These are phyloP conservation scores for Sideroxylon spinosum DNA, from an alignment of 179 eudicot species.

Conservation along the genomic window DNA sequence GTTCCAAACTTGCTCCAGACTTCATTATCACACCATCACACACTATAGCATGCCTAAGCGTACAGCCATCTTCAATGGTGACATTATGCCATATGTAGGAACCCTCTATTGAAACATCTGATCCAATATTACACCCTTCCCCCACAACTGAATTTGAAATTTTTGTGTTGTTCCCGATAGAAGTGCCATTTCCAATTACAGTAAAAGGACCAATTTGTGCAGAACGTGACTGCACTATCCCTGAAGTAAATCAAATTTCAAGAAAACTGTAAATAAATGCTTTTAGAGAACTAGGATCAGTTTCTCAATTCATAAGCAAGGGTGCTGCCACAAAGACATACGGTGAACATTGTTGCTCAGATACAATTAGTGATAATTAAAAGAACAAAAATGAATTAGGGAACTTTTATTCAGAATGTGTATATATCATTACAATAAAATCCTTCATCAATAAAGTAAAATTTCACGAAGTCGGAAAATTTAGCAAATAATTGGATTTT, in stretches of 20 bases:
- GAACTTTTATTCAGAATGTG: not conserved
- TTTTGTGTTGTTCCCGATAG: constrained; percentile 54
- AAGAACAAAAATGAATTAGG: not conserved
- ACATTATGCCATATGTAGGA: constrained; percentile 84
- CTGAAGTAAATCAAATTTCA: constrained; percentile 31
- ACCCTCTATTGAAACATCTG: constrained; percentile 80
- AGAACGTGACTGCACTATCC: constrained; percentile 53
- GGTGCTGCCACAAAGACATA: not conserved
- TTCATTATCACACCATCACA: constrained; percentile 84
- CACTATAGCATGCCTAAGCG: constrained; percentile 69
- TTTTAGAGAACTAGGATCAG: not conserved
- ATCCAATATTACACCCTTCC: constrained; percentile 78
- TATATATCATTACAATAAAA: not conserved
- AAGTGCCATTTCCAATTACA: constrained; percentile 69
- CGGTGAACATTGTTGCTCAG: constrained; percentile 8
- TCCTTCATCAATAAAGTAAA: not conserved
- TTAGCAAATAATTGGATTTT: no score
- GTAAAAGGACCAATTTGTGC: constrained; percentile 83
- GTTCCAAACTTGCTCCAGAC: constrained; percentile 71
- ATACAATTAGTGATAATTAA: not conserved
- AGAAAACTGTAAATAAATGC: not conserved
- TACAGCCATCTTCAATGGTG: constrained; percentile 81
- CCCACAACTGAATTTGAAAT: constrained; percentile 80
- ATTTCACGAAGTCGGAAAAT: not conserved
- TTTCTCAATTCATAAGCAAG: constrained; percentile 10